phyloP scores from a whole-genome alignment of 345 rosid genomes.

The Diplotaxis tenuifolia region DNA sequence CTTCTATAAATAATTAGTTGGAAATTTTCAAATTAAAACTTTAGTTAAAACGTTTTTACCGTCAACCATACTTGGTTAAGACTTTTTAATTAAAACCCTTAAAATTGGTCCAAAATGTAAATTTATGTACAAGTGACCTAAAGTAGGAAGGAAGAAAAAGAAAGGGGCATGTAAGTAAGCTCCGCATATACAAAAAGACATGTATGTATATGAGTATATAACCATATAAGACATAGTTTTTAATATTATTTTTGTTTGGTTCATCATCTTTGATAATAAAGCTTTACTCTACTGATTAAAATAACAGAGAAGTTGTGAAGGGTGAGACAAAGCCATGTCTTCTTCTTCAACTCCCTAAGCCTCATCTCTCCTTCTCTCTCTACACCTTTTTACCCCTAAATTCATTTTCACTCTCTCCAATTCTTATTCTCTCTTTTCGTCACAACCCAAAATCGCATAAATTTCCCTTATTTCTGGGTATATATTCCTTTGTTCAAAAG shows the following conservation, averaged over 20 bases:
- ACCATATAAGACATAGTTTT: background rate
- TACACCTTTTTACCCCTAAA: conserved; percentile 30
- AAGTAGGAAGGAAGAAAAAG: conserved; percentile 5
- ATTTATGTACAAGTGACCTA: background rate
- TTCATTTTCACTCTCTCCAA: conserved; percentile 32
- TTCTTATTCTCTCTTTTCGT: background rate
- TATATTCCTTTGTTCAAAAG: conserved; percentile 9
- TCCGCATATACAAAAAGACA: conserved; percentile 2
- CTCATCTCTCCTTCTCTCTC: conserved; percentile 37
- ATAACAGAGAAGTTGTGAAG: conserved; percentile 43
- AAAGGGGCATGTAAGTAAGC: conserved; percentile 21
- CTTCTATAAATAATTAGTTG: background rate
- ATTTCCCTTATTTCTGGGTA: background rate
- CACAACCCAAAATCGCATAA: conserved; percentile 14
- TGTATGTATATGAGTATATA: background rate
- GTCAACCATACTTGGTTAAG: background rate
- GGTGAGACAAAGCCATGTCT: conserved; percentile 51
- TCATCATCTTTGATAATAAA: background rate
- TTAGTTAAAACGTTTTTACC: background rate
- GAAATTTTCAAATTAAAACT: background rate
- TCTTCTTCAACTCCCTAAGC: conserved; percentile 41
- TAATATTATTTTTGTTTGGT: background rate
- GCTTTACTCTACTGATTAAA: conserved; percentile 29
- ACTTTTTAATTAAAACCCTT: background rate
- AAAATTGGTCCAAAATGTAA: background rate